These are phyloP conservation scores for Blepharisma undulans DNA, from an alignment of 169 alveolate species.

Conservation along the genomic window DNA sequence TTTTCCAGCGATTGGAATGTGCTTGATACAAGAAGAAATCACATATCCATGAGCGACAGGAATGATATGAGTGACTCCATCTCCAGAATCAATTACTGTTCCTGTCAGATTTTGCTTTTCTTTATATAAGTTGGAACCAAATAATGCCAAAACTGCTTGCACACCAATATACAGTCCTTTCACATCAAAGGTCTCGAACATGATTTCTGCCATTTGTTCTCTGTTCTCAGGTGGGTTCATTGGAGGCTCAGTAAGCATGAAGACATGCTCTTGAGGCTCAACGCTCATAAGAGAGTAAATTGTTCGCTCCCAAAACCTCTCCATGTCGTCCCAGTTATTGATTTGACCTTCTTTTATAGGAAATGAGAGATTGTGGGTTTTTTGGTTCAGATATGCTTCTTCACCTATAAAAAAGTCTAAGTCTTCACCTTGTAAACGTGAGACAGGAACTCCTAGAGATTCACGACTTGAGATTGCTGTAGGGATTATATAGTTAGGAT, in stretches of 20 bases:
- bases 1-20: conserved; percentile 69
- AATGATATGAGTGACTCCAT: conserved; percentile 60
- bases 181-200: conserved; percentile 57
- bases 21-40: conserved; percentile 69
- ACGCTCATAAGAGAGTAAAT: conserved; percentile 81
- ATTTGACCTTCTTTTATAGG: conserved; percentile 90
- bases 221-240: conserved; percentile 60
- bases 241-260: conserved; percentile 79
- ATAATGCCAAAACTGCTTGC: conserved; percentile 69
- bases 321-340: conserved; percentile 89
- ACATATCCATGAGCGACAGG: conserved; percentile 79
- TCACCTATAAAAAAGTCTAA: conserved; percentile 69
- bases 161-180: conserved; percentile 58
- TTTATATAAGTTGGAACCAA: conserved; percentile 67
- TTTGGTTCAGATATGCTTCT: conserved; percentile 53
- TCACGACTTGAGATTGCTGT: conserved; percentile 59
- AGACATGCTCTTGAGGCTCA: conserved; percentile 81
- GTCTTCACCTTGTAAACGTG: conserved; percentile 50
- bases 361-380: conserved; percentile 52
- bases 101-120: conserved; percentile 82
- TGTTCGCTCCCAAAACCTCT: conserved; percentile 85
- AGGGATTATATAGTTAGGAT: conserved; percentile 69
- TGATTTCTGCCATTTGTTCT: conserved; percentile 50
- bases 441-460: conserved; percentile 43
- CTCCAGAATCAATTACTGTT: conserved; percentile 70